Base-by-base conservation (phyloP, 2,329 filamentous ascomycete genomes). In the Sclerotinia spermophila region DNA sequence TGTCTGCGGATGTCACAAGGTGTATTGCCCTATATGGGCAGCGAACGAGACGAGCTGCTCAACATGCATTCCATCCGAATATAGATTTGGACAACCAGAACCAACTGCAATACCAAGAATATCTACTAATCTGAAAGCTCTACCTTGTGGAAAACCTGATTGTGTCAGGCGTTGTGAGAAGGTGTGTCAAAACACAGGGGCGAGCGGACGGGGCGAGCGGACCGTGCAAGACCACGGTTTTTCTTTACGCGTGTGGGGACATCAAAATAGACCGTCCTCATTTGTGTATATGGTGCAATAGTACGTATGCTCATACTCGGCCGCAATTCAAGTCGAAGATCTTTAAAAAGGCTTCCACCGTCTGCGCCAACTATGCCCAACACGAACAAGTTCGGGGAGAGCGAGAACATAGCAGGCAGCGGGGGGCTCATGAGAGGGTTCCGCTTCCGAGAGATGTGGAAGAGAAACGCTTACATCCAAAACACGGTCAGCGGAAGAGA, bases 61-160 rank as follows among this genome's bases (percentile, higher is more conserved):
- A 8, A 53, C 51, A 53, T 53, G 51, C 5, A 19, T 53, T 53
- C 2, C 44, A 48, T 48, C 44, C 2, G 44, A 53, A 53, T 53
- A 30, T 30, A 7, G 27, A 30, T 0, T 1, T 30, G 51, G 51
- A 53, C 1, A 55, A 55, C 17, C 27, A 30, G 53, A 56, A 27
- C 27, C 53, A 33, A 56, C 53, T 2, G 33, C 5, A 8, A 56
- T 33, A 33, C 53, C 30, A 0, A 21, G 4, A 56, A 56, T 33
- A 3, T 2, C 0, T 10, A 27, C 27, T 0, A 48, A n/a, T n/a
- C 7, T 4, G 7, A 24, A 11, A 21, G 45, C 6, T 2, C 5
- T 42, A 13, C 11, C 21, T 24, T 48, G 48, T 53, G 11, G n/a
- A 27, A n/a, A 53, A 3, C 5, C 2, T 2, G 2, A 53, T 27